phyloP scores from a whole-genome alignment of 1,139 yeast genomes.

The Sugiyamaella neomexicana region DNA sequence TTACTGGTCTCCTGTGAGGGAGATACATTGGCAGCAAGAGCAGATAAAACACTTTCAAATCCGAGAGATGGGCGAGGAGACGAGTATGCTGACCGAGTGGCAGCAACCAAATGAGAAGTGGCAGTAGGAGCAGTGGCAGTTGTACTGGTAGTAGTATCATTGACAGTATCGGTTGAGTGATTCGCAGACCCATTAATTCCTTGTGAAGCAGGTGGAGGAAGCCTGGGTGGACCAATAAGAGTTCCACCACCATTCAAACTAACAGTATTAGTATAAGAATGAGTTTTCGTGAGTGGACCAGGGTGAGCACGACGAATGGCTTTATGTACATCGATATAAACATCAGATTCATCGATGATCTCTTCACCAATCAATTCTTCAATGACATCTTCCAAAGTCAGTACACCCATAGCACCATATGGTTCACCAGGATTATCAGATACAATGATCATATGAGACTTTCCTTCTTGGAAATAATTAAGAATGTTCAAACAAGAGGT shows the following conservation, averaged over 20 bases:
- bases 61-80: constrained; percentile 30
- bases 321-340: constrained; percentile 84
- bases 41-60: constrained; percentile 30
- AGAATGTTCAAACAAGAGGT: constrained; percentile 92
- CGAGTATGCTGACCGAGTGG: constrained; percentile 6
- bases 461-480: constrained; percentile 96
- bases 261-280: constrained; percentile 1
- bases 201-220: not conserved
- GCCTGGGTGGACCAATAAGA: not conserved
- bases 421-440: constrained; percentile 86
- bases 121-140: constrained; percentile 4
- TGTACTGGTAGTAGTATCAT: constrained; percentile 1
- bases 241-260: not conserved
- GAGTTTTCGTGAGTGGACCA: constrained; percentile 69
- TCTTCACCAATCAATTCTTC: constrained; percentile 98
- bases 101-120: not conserved
- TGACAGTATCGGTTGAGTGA: not conserved
- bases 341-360: constrained; percentile 96
- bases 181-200: not conserved
- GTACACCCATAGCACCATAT: constrained; percentile 83
- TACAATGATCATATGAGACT: constrained; percentile 95
- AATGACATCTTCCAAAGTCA: constrained; percentile 93
- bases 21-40: constrained; percentile 18
- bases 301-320: constrained; percentile 75
- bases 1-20: constrained; percentile 9